phyloP scores from a whole-genome alignment of 164 flowering plant species.

The Euptelea pleiosperma region DNA sequence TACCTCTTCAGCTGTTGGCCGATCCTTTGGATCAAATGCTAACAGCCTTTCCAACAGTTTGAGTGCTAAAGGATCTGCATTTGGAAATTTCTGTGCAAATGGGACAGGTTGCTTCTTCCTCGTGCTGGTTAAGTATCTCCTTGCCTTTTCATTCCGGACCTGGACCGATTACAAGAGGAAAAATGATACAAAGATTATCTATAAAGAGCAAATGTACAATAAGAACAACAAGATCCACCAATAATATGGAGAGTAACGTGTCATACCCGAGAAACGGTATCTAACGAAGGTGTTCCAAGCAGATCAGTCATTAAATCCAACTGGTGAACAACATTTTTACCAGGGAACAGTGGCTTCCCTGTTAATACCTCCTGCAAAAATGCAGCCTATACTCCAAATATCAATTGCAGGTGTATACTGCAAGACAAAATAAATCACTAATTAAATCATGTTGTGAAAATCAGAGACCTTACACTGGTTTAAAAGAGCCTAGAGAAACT shows the following conservation, averaged over 20 bases:
- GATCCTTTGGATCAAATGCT: slow-evolving; percentile 96
- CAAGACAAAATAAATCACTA: slow-evolving; percentile 18
- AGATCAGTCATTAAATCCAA: slow-evolving; percentile 94
- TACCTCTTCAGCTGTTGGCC: slow-evolving; percentile 97
- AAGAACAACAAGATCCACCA: not conserved
- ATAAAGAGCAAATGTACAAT: not conserved
- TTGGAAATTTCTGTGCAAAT: slow-evolving; percentile 79
- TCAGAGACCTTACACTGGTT: not conserved
- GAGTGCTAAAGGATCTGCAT: slow-evolving; percentile 83
- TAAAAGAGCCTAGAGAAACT: not conserved
- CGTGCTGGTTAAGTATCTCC: slow-evolving; percentile 84
- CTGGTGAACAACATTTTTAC: slow-evolving; percentile 96
- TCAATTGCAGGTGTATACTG: slow-evolving; percentile 98
- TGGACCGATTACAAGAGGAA: slow-evolving; percentile 23
- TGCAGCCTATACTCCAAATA: slow-evolving; percentile 98
- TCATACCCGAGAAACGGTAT: slow-evolving; percentile 77
- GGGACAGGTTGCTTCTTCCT: slow-evolving; percentile 79
- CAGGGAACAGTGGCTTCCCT: slow-evolving; percentile 93
- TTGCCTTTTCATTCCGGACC: slow-evolving; percentile 93
- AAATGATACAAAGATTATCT: slow-evolving; percentile 2
- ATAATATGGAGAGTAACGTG: not conserved
- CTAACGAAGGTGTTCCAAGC: slow-evolving; percentile 90
- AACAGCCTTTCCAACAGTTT: slow-evolving; percentile 68
- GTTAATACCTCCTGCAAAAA: slow-evolving; percentile 90
- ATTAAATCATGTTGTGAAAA: not conserved